Conservation (phyloP, 1,284 basidiomycete species). For the Ganoderma lingzhi region DNA sequence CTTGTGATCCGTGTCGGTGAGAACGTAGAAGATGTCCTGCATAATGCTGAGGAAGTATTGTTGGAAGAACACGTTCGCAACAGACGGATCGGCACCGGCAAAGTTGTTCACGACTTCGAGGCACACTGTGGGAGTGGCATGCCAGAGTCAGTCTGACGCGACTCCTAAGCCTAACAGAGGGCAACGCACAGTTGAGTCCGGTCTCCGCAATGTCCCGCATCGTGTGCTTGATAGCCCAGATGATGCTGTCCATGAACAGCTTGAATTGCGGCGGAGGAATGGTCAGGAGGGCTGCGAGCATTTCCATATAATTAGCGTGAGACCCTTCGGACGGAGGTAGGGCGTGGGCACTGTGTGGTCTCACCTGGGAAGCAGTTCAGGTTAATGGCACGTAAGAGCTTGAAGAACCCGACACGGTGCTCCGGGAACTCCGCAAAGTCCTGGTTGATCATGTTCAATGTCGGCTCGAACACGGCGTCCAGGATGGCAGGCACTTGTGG, state of each 20-base stretch:
- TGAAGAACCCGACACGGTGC: constrained; percentile 98
- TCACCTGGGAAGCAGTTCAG: constrained; percentile 94
- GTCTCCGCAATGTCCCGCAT: constrained; percentile 99
- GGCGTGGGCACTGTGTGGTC: constrained; percentile 27
- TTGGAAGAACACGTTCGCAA: constrained; percentile 84
- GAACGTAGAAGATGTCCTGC: constrained; percentile 97
- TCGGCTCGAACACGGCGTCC: constrained; percentile 98
- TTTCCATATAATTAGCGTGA: constrained; percentile 20
- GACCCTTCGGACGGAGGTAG: constrained; percentile 9
- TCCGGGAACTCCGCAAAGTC: constrained; percentile 99
- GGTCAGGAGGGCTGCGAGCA: constrained; percentile 79
- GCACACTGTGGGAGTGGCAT: constrained; percentile 67
- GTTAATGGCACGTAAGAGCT: constrained; percentile 94
- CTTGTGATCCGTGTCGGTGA: constrained; percentile 99
- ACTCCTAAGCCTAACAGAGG: constrained; percentile 9
- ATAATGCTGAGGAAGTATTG: constrained; percentile 94
- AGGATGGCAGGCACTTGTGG: constrained; percentile 97
- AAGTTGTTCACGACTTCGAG: constrained; percentile 98
- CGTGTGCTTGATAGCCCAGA: constrained; percentile 99
- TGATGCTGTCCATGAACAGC: constrained; percentile 97
- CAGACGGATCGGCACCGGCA: constrained; percentile 79
- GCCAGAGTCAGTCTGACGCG: constrained; percentile 24
- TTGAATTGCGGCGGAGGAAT: constrained; percentile 96
- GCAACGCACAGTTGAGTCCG: constrained; percentile 81
- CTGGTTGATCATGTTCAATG: constrained; percentile 98